Base-by-base conservation (phyloP, 1,284 basidiomycete genomes). In the Moesziomyces globuligerus region DNA sequence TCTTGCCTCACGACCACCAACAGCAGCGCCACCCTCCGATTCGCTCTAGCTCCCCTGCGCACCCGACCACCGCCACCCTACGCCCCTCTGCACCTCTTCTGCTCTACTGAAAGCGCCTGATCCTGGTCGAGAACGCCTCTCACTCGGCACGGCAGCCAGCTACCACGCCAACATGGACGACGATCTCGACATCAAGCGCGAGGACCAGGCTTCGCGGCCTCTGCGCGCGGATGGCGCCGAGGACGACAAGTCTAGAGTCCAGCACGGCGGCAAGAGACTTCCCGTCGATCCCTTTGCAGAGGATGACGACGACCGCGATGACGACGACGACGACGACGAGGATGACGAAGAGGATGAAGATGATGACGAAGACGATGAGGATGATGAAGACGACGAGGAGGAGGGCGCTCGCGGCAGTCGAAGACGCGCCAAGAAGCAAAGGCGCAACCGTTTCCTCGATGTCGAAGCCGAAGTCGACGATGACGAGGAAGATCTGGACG, bases 391-490 rank as follows among this genome's bases (percentile, higher is more conserved):
- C 0, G 69, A 72, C 8, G 72, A 74, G 0, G 76, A 66, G 11
- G 71, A 70, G 8, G 66, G 58, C 7, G 65, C 58, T 6, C 62
- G 69, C 3, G 72, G 65, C 18, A 44, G 41, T 4, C 56, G 66
- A 5, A 56, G 75, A 37, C 64, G 71, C 15, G 58, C 59, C 39
- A 79, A 74, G 48, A 79, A 74, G 55, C 70, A 69, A 42, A 71
- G 61, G 40, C 69, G 72, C 29, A 91, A 89, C 81, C 90, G 90
- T 72, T 98, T 94, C 89, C 86, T 97, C 77, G 94, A 98, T 89
- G 88, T 94, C 64, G 92, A 96, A 84, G 94, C 93, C 64, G 93
- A 94, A 41, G 81, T 84, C 24, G 84, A 95, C 4, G 93, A 94
- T 28, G 94, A 83, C 38, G 80, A 82, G 42, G 80, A 82, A 52